Evolutionary conservation across 768 basidiomycete genomes (phyloP).

Genomic region (Lactarius tabidus): DNA sequence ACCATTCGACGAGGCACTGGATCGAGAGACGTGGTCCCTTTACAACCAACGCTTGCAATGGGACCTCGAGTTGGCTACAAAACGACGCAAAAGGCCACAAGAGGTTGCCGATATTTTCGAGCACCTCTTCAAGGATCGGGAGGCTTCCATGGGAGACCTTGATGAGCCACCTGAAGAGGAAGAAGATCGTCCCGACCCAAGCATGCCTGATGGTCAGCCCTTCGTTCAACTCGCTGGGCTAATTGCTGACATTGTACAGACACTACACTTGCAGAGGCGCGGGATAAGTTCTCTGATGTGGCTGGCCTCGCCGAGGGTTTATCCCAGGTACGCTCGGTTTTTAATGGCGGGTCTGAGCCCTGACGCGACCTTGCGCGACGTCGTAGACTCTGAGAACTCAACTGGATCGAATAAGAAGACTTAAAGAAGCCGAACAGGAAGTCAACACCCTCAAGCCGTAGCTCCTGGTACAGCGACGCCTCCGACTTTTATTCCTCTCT

Average conservation of each 20-base stretch:
- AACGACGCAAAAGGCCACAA: conserved; percentile 57
- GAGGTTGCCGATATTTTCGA: conserved; percentile 45
- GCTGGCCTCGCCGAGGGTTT: conserved; percentile 45
- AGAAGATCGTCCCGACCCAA: conserved; percentile 19
- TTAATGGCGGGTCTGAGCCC: neutral
- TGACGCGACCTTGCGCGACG: neutral
- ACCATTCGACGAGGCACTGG: conserved; percentile 82
- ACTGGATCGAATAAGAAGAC: conserved; percentile 46
- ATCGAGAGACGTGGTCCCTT: conserved; percentile 76
- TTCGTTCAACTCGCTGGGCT: neutral
- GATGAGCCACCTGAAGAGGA: conserved; percentile 24
- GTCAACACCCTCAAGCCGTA: conserved; percentile 18
- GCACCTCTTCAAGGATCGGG: conserved; percentile 38
- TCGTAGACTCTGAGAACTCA: conserved; percentile 47
- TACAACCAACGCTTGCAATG: conserved; percentile 70
- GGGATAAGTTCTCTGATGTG: conserved; percentile 34
- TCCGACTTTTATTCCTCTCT: neutral
- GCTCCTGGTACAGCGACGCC: neutral
- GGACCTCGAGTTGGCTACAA: conserved; percentile 67
- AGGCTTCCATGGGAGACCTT: conserved; percentile 31
- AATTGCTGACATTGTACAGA: conserved; percentile 15
- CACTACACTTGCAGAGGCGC: conserved; percentile 28
- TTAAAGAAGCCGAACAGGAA: conserved; percentile 32
- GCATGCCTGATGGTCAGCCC: conserved; percentile 28
- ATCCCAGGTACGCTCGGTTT: conserved; percentile 43